Percentiles rank a stretch among this genome's conserved stretches.
Evolutionary conservation across 2,329 filamentous ascomycete genomes (phyloP).

Genomic region (Alternaria ethzedia): DNA sequence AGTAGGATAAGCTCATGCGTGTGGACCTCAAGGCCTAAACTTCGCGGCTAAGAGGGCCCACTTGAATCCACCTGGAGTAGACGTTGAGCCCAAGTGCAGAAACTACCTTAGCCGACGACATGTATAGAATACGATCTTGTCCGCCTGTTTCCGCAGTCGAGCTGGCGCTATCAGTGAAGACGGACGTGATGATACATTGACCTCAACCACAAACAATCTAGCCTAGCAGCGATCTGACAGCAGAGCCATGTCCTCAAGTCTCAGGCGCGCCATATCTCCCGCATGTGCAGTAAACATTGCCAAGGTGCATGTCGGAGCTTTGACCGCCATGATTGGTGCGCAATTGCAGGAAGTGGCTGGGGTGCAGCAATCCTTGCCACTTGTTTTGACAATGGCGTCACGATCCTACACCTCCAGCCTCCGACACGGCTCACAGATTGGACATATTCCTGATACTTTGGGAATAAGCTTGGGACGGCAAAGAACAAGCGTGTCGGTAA

Average conservation of each 20-base stretch:
- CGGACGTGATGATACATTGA: background rate
- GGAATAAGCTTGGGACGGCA: background rate
- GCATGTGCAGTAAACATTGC: background rate
- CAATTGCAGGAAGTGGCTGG: slow-evolving; percentile 8
- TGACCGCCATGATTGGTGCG: slow-evolving; percentile 5
- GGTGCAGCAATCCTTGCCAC: slow-evolving; percentile 3
- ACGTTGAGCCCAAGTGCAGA: slow-evolving; percentile 3
- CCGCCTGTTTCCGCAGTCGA: background rate
- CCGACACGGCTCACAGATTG: slow-evolving; percentile 3
- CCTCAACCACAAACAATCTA: background rate
- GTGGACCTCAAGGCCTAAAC: background rate
- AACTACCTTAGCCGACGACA: slow-evolving; percentile 1
- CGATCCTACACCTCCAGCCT: background rate
- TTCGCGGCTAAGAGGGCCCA: background rate
- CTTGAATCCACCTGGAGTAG: slow-evolving; percentile 2
- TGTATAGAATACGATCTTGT: background rate
- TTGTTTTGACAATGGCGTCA: slow-evolving; percentile 10
- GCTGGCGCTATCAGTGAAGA: background rate
- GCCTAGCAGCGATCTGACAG: background rate
- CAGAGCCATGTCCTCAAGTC: background rate
- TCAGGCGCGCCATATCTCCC: background rate
- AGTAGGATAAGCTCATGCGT: slow-evolving; percentile 1
- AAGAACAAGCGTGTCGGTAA: background rate
- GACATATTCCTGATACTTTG: background rate
- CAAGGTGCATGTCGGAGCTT: slow-evolving; percentile 8